phyloP scores from a whole-genome alignment of 2,329 filamentous ascomycete species.

The Apiospora hydei region DNA sequence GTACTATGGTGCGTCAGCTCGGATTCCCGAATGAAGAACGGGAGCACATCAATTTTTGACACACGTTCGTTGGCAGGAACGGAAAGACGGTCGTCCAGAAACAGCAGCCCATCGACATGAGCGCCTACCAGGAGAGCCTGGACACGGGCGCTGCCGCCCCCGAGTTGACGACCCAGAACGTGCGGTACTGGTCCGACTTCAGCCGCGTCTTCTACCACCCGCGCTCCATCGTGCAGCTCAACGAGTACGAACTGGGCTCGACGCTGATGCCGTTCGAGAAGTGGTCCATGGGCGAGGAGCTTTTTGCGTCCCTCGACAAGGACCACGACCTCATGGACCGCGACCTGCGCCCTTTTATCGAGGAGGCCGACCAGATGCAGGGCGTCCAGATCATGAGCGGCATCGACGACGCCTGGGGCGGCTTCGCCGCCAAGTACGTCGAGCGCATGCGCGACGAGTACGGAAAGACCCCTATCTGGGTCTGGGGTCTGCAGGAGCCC shows the following conservation, averaged over 20 bases:
- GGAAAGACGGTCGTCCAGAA: constrained; percentile 73
- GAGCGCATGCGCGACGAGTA: constrained; percentile 88
- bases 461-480: constrained; percentile 85
- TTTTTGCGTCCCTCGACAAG: constrained; percentile 76
- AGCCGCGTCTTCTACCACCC: constrained; percentile 93
- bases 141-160: constrained; percentile 73
- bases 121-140: constrained; percentile 80
- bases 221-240: constrained; percentile 83
- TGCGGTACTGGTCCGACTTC: constrained; percentile 98
- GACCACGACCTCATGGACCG: constrained; percentile 89
- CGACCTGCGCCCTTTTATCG: constrained; percentile 86
- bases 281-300: constrained; percentile 75
- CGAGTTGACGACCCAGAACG: constrained; percentile 69
- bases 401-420: constrained; percentile 82
- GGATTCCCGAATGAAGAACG: background rate
- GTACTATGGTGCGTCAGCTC: constrained; percentile 48
- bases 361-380: constrained; percentile 93
- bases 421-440: constrained; percentile 75
- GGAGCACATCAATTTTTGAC: background rate
- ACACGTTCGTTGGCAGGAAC: constrained; percentile 55
- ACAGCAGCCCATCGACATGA: constrained; percentile 71
- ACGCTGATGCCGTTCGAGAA: constrained; percentile 82
- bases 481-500: constrained; percentile 80
- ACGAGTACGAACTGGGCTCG: constrained; percentile 86
- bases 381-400: constrained; percentile 80